phyloP scores from a whole-genome alignment of 1,284 basidiomycete species.

The Inonotus hispidus region DNA sequence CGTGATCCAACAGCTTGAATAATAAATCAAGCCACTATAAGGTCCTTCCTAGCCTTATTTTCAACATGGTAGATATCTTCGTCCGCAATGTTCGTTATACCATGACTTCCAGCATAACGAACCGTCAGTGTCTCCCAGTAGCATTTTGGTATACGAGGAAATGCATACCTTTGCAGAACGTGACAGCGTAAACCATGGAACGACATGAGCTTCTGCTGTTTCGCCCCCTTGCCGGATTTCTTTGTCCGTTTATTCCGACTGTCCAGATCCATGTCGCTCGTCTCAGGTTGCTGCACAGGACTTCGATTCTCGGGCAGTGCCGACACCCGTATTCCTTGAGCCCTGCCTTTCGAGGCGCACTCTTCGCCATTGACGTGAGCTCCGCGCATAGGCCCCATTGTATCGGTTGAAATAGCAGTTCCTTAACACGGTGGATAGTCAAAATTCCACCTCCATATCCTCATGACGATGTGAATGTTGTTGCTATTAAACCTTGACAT shows the following conservation, averaged over 20 bases:
- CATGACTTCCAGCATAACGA: constrained; percentile 25
- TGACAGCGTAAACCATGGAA: constrained; percentile 59
- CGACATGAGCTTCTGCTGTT: constrained; percentile 29
- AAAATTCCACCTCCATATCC: constrained; percentile 40
- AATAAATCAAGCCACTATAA: not conserved
- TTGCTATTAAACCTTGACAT: constrained; percentile 32
- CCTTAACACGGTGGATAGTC: constrained; percentile 23
- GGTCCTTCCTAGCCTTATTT: not conserved
- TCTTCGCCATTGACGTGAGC: constrained; percentile 26
- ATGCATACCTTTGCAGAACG: constrained; percentile 45
- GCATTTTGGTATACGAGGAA: not conserved
- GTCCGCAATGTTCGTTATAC: constrained; percentile 28
- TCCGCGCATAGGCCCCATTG: constrained; percentile 29
- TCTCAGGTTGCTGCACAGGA: not conserved
- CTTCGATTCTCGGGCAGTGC: constrained; percentile 36
- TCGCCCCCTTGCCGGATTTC: not conserved
- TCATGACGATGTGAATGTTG: constrained; percentile 62
- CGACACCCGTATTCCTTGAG: constrained; percentile 45
- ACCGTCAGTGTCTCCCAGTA: not conserved
- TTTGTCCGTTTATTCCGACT: not conserved
- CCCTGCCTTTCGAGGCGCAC: constrained; percentile 27
- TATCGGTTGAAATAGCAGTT: constrained; percentile 24
- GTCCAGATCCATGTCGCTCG: constrained; percentile 9
- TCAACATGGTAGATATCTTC: constrained; percentile 31
- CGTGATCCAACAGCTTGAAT: not conserved